phyloP scores from a whole-genome alignment of 2,329 filamentous ascomycete species.

The Phialocephala sp. region DNA sequence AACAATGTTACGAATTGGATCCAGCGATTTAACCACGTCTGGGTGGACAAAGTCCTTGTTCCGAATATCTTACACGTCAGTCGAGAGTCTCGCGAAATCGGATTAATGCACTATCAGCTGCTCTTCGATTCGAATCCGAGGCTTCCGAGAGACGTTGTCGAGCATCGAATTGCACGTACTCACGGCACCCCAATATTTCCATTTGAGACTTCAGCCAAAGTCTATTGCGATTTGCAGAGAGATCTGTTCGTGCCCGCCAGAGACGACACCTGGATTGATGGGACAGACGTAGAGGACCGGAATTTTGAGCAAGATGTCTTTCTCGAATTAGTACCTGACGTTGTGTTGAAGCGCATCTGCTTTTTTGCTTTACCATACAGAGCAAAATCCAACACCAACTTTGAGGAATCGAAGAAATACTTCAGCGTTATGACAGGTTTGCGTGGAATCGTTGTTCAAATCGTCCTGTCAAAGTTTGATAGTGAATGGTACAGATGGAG shows the following conservation, averaged over 20 bases:
- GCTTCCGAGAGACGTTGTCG: background rate
- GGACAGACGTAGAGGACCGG: background rate
- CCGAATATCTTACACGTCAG: conserved; percentile 9
- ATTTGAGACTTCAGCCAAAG: conserved; percentile 1
- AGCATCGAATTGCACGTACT: background rate
- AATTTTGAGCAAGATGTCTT: background rate
- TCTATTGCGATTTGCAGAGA: background rate
- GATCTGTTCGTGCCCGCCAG: background rate
- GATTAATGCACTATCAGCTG: conserved; percentile 4
- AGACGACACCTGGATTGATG: background rate
- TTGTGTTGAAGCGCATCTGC: background rate
- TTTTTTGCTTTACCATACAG: background rate
- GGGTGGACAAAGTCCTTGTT: background rate
- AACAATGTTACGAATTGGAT: background rate
- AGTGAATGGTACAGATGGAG: background rate
- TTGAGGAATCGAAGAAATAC: background rate
- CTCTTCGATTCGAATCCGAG: conserved; percentile 9
- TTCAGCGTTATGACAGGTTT: background rate
- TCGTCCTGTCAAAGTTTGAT: too few relatives aligned
- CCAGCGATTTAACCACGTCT: conserved; percentile 54
- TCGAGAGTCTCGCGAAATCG: conserved; percentile 5
- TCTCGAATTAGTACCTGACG: background rate
- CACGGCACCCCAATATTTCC: background rate
- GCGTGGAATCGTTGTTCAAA: background rate
- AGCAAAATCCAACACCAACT: background rate